Percentiles rank a stretch among this genome's conserved stretches.
These are phyloP conservation scores for Eragrostis tef DNA, from an alignment of 202 grass and related monocot genomes.

Conservation along the genomic window DNA sequence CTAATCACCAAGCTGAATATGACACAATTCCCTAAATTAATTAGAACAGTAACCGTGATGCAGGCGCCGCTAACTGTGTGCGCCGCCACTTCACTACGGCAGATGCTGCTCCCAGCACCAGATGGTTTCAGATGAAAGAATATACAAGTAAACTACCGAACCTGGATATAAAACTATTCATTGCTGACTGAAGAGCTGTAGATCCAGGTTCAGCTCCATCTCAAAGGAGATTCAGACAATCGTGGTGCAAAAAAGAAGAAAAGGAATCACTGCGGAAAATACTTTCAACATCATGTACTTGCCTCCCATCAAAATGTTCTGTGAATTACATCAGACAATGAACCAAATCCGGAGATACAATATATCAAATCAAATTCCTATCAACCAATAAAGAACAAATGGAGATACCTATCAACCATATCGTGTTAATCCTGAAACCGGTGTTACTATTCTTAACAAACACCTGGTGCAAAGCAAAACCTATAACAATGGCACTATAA, in stretches of 20 bases:
- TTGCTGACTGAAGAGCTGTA: background rate
- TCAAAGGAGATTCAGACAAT: background rate
- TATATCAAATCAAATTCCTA: constrained; percentile 30
- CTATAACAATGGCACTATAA: constrained; percentile 3
- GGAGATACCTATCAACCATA: constrained; percentile 30
- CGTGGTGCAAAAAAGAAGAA: background rate
- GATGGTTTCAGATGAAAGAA: background rate
- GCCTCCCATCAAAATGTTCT: background rate
- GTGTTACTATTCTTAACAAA: constrained; percentile 39
- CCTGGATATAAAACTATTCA: background rate
- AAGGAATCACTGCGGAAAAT: background rate
- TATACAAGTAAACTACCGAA: background rate
- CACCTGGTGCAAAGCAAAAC: constrained; percentile 25
- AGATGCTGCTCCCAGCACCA: background rate
- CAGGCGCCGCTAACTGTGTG: background rate
- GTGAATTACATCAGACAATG: background rate
- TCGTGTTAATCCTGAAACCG: constrained; percentile 33
- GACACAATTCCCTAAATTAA: background rate
- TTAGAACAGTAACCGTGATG: background rate
- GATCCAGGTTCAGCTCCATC: background rate
- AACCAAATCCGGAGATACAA: constrained; percentile 11
- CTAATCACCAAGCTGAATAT: background rate
- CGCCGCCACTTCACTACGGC: background rate
- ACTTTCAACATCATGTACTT: background rate
- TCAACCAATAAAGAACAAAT: constrained; percentile 25